Base-by-base conservation (phyloP, 495 filamentous ascomycete species). In the Hypoxylon trugodes region DNA sequence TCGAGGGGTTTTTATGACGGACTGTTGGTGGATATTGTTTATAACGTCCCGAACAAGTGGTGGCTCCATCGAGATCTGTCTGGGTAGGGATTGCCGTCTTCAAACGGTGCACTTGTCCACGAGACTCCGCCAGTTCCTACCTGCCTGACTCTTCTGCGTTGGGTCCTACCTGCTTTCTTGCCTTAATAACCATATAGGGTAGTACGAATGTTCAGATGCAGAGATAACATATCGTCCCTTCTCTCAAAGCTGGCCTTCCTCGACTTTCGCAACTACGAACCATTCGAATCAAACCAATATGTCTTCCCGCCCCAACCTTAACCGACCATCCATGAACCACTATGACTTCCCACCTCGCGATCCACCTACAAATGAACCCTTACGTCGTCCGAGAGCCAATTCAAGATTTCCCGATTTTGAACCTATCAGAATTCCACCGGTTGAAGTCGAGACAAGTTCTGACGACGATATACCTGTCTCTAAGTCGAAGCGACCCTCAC, bases 371-470 rank as follows among this genome's bases (percentile, higher is more conserved):
- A 68, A 59, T 42, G 61, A 68, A 12, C 61, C 40, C 26, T 22
- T 37, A 5, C 56, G 45, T 48, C 70, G 64, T 35, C 56, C 68
- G 40, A 70, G 70, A 69, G 38, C 60, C 28, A 70, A 66, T 30
- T 66, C 63, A 33, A 70, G 67, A 49, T 40, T 61, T 37, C 60
- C 46, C 22, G 64, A 65, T 12, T 42, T 49, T 41, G 56, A 66
- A 7, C 51, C 50, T 4, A 25, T 65, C 16, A 61, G 53, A 38
- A 36, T 37, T 28, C 25, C 47, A 12, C 50, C 60, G n/a, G 42
- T 68, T 30, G 32, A 73, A 5, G 65, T 56, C 63, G 75, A 77
- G 36, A 79, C 77, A 26, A 79, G 76, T 55, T 78, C 76, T n/a
- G 77, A 76, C 45, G 77, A 75, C 59, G 74, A 68, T 46, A 60